These are phyloP conservation scores for Boletus reticulatus DNA, from an alignment of 768 basidiomycete genomes.

Conservation along the genomic window DNA sequence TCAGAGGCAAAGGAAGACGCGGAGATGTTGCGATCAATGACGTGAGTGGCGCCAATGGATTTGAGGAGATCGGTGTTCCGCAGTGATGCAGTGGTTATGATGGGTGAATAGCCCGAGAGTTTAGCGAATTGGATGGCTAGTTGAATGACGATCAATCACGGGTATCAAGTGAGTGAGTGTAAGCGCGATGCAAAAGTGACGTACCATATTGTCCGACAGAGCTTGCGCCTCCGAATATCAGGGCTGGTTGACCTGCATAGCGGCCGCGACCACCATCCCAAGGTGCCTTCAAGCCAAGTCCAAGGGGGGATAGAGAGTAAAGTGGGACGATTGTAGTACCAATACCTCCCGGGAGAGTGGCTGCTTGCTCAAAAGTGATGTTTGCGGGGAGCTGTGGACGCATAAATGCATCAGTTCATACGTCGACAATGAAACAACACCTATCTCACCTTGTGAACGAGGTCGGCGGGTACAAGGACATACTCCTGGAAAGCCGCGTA, in stretches of 20 bases:
- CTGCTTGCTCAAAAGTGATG: conserved; percentile 37
- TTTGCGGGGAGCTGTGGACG: conserved; percentile 34
- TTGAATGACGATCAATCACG: background rate
- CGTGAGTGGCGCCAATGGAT: conserved; percentile 37
- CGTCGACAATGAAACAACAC: background rate
- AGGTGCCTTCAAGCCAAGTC: conserved; percentile 32
- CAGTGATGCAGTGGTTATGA: conserved; percentile 40
- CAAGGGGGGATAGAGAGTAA: conserved; percentile 27
- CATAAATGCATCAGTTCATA: too few species aligned
- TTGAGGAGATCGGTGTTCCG: conserved; percentile 33
- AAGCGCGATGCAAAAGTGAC: conserved; percentile 14
- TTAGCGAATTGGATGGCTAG: conserved; percentile 35
- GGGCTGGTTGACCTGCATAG: conserved; percentile 28
- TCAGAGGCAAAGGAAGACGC: conserved; percentile 11
- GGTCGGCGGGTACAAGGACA: conserved; percentile 21
- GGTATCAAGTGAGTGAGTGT: conserved; percentile 3
- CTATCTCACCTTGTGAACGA: conserved; percentile 10
- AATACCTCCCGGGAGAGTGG: conserved; percentile 35
- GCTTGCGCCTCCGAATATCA: conserved; percentile 38
- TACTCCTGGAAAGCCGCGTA: conserved; percentile 30
- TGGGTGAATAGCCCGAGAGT: conserved; percentile 35
- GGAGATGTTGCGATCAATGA: conserved; percentile 32
- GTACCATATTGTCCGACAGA: conserved; percentile 39
- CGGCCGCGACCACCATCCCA: conserved; percentile 34
- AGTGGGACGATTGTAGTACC: conserved; percentile 33